These are phyloP conservation scores for Leishmania martiniquensis DNA, from an alignment of 208 protist species.

Conservation along the genomic window DNA sequence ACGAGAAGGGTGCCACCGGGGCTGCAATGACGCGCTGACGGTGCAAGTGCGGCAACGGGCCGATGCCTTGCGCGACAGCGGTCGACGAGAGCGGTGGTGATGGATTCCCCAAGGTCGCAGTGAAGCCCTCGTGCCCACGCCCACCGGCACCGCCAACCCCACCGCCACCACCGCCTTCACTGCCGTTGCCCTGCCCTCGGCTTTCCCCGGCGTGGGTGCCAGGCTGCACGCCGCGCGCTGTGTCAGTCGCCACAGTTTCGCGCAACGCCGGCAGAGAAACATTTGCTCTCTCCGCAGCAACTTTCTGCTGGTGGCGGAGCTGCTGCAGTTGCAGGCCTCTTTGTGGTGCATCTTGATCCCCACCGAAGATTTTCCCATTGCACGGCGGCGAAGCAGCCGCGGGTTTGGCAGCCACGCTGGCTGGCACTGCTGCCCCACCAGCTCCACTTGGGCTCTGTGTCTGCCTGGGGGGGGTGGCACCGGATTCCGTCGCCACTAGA, in stretches of 20 bases:
- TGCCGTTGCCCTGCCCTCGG: background rate
- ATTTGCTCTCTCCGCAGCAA: background rate
- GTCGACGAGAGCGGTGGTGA: background rate
- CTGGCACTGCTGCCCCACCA: background rate
- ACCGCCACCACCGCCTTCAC: background rate
- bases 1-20: background rate
- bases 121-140: background rate
- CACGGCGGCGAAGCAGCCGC: background rate
- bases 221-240: background rate
- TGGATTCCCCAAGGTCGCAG: background rate
- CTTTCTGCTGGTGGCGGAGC: background rate
- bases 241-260: background rate
- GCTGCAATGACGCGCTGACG: background rate
- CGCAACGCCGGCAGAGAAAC: background rate
- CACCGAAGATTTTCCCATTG: background rate
- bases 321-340: background rate
- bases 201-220: background rate
- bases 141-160: background rate
- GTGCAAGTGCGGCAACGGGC: background rate
- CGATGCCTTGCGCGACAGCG: background rate
- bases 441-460: background rate
- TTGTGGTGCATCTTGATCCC: background rate
- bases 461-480: slow-evolving; percentile 6
- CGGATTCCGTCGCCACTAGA: slow-evolving; percentile 10
- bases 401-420: background rate